Evolutionary conservation across 208 protist species (phyloP).

Genomic region (Wallacemonas sp.): DNA sequence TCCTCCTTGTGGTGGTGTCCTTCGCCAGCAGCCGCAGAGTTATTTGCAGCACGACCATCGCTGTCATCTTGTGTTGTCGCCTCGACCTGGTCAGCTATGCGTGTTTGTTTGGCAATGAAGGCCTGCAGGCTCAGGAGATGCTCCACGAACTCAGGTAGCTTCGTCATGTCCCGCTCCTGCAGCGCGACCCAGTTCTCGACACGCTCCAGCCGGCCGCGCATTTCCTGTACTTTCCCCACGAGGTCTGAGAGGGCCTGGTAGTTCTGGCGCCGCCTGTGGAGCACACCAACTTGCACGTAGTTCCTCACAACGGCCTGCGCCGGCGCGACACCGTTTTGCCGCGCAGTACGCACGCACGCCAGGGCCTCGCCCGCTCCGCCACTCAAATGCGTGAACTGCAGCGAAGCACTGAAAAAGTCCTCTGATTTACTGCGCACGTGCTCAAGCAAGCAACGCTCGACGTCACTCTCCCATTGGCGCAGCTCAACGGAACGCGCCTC

Average conservation of each 20-base stretch:
- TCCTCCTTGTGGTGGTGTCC: not conserved
- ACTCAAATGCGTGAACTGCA: slow-evolving; percentile 57
- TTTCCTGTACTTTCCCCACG: slow-evolving; percentile 23
- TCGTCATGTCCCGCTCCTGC: slow-evolving; percentile 78
- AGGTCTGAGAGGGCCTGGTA: slow-evolving; percentile 39
- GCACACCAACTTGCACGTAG: slow-evolving; percentile 62
- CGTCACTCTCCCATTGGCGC: slow-evolving; percentile 62
- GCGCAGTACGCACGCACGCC: slow-evolving; percentile 36
- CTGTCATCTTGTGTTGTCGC: no score
- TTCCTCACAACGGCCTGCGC: slow-evolving; percentile 50
- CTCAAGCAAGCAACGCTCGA: slow-evolving; percentile 75
- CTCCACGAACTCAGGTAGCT: slow-evolving; percentile 53
- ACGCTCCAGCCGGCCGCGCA: slow-evolving; percentile 41
- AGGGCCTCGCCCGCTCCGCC: slow-evolving; percentile 55
- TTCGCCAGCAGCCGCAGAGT: no score
- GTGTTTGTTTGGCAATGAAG: slow-evolving; percentile 19
- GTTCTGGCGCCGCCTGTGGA: slow-evolving; percentile 68
- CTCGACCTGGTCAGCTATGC: no score
- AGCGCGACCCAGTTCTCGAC: slow-evolving; percentile 85
- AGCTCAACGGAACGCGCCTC: slow-evolving; percentile 69
- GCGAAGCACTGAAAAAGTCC: slow-evolving; percentile 79
- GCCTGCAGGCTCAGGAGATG: slow-evolving; percentile 42
- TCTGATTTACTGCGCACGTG: slow-evolving; percentile 86
- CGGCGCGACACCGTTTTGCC: slow-evolving; percentile 35
- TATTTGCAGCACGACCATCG: no score